A percentile compares a stretch with the other conserved stretches of the same genome.
phyloP scores from a whole-genome alignment of 768 basidiomycete species.

The Pisolithus marmoratus region DNA sequence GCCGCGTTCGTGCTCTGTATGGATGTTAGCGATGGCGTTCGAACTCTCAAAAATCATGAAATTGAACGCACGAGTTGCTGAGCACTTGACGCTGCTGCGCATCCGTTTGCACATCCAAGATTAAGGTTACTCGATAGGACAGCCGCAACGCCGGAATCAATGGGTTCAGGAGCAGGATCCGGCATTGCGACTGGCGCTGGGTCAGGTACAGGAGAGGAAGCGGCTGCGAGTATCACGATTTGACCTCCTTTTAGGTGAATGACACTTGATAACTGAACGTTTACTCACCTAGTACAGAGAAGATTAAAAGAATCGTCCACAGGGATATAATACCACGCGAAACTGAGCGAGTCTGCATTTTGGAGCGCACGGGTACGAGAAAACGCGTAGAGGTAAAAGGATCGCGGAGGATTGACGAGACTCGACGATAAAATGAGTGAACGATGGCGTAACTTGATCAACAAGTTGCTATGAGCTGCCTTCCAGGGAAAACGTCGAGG shows the following conservation, averaged over 20 bases:
- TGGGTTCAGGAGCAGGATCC: slow-evolving; percentile 3
- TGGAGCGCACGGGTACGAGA: not conserved
- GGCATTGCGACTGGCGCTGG: slow-evolving; percentile 15
- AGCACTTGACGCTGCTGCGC: slow-evolving; percentile 11
- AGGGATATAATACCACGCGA: slow-evolving; percentile 14
- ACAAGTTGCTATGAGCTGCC: slow-evolving; percentile 4
- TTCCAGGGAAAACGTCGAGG: not conserved
- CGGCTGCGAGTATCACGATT: slow-evolving; percentile 6
- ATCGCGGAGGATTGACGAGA: slow-evolving; percentile 1
- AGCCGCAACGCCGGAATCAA: slow-evolving; percentile 14
- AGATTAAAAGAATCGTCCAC: slow-evolving; percentile 17
- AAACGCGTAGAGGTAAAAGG: not conserved
- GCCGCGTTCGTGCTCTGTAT: slow-evolving; percentile 17
- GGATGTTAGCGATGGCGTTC: not conserved
- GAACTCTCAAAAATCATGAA: too few relatives aligned
- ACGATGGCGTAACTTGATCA: slow-evolving; percentile 6
- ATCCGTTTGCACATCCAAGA: slow-evolving; percentile 19
- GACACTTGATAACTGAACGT: not conserved
- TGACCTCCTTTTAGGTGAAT: not conserved
- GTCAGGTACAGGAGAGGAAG: slow-evolving; percentile 12
- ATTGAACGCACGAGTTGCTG: slow-evolving; percentile 15
- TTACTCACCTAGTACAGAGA: slow-evolving; percentile 16
- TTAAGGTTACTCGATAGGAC: slow-evolving; percentile 21
- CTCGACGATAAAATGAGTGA: not conserved
- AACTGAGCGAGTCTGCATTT: slow-evolving; percentile 10